Base-by-base conservation (phyloP, 1,284 basidiomycete genomes). In the Ganoderma lingzhi region DNA sequence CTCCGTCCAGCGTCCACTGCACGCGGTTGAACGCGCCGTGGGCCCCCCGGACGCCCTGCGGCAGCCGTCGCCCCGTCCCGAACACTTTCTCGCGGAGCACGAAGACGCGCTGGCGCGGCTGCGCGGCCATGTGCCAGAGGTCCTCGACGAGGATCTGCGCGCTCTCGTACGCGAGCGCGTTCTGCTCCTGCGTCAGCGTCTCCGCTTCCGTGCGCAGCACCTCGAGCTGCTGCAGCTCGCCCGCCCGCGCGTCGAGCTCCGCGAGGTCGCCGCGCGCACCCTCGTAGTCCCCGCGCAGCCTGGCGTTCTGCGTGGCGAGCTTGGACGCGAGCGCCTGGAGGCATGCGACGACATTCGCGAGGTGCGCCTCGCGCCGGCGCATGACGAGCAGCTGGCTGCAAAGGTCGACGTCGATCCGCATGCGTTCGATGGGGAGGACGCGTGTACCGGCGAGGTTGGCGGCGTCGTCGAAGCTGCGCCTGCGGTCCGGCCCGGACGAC, bases 371-470 rank as follows among this genome's bases (percentile, higher is more conserved):
- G 72, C 93, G 84, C 58, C 92, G 82, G 44, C 80, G 81, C 87
- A 93, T 88, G 70, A 91, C 85, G 37, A 94, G 82, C 61, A 91
- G 78, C 76, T 94, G 90, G 2, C 90, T 91, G 75, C 89, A 89
- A n/a, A 94, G 82, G 73, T 91, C 92, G 45, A 93, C 92, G 74
- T 94, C 93, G 60, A 92, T 88, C 63, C 85, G 86, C 90, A 94
- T 90, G 74, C 85, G 83, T 62, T 93, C 90, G 15, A 84, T 70
- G 6, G 85, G 84, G 37, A 93, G 77, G 10, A 89, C 80, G 35
- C 82, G 82, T 62, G 84, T 77, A 56, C 80, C 80, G 53, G 78
- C 80, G 70, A 88, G 81, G 19, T 84, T 84, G 30, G 80, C 74
- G 1, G 87, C 75, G 77, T 90, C 89, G 70, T 90, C 88, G 73